Evolutionary conservation across 2,329 filamentous ascomycete species (phyloP).

Genomic region (Setomelanomma holmii): DNA sequence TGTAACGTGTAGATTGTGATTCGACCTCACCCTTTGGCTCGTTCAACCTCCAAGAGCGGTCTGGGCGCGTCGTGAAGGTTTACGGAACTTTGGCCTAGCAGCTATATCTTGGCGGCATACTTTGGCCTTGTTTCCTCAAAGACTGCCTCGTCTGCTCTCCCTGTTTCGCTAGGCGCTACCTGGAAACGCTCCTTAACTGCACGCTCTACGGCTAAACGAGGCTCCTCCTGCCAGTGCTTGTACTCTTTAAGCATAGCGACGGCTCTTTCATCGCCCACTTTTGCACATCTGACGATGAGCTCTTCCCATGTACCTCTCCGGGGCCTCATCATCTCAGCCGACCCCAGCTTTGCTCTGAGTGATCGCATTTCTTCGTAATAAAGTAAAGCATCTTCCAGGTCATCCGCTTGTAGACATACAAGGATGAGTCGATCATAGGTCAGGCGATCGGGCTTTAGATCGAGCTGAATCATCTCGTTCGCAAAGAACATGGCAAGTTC

Average conservation of each 20-base stretch:
- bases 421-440: slow-evolving; percentile 70
- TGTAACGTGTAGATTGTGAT: too few relatives aligned
- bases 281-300: slow-evolving; percentile 17
- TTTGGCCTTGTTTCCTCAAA: too few relatives aligned
- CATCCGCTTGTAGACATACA: slow-evolving; percentile 56
- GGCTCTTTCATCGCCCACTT: slow-evolving; percentile 22
- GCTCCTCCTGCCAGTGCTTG: slow-evolving; percentile 16
- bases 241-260: slow-evolving; percentile 28
- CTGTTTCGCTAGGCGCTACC: slow-evolving; percentile 1
- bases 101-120: too few relatives aligned
- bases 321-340: slow-evolving; percentile 14
- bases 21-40: too few relatives aligned
- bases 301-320: slow-evolving; percentile 25
- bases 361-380: slow-evolving; percentile 60
- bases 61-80: too few relatives aligned
- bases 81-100: too few relatives aligned
- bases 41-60: too few relatives aligned
- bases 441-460: slow-evolving; percentile 60
- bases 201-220: slow-evolving; percentile 16
- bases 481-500: slow-evolving; percentile 67
- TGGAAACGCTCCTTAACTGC: slow-evolving; percentile 23
- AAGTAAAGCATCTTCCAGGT: slow-evolving; percentile 55
- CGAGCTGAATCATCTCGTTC: slow-evolving; percentile 66
- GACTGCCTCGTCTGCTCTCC: neutral
- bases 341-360: slow-evolving; percentile 9